Evolutionary conservation across 2,329 filamentous ascomycete species (phyloP), one percentile per base, ranked within the genome.

Genomic region (Aspergillus persii): DNA sequence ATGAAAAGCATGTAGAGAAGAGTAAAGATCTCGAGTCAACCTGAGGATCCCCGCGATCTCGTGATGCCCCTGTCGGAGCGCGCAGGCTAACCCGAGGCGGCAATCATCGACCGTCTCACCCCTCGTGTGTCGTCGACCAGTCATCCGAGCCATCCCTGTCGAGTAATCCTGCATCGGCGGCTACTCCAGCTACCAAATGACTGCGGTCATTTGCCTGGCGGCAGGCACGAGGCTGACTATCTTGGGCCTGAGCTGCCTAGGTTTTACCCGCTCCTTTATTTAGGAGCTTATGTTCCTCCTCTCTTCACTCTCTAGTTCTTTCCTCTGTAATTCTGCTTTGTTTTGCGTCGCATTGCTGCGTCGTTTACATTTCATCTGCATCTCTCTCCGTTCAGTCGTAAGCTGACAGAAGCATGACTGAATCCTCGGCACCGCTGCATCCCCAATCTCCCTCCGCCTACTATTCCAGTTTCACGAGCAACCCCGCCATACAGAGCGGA

Each of bases 401-500:
- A 49, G 41, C 33, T 26, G 27, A 47, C 41, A 54, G 44, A 58
- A 61, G 36, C 23, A 65, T 64, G 62, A 56, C 65, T 9, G 61
- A 61, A 33, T 26, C 47, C 41, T 48, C 59, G 29, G 56, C 51
- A 53, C 46, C 57, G 12, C 55, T 36, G 41, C 58, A 49, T 39
- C 54, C 54, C 31, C 64, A 67, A 51, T 63, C 58, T 4, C 67
- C 73, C 3, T 59, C 63, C 12, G 65, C 71, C 44, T 76, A 76
- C 54, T 77, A 77, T 62, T 65, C 69, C 11, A 68, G 67, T 33
- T 64, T 74, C 30, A 56, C 59, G 8, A 53, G 23, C 8, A 60
- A 62, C 12, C 63, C 63, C 8, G 58, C 57, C 33, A 50, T 75
- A 6, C 56, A 49, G 30, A 54, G 64, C 12, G 70, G 67, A 47